These are phyloP conservation scores for Bisporella sp. DNA, from an alignment of 2,329 filamentous ascomycete genomes.

Conservation along the genomic window DNA sequence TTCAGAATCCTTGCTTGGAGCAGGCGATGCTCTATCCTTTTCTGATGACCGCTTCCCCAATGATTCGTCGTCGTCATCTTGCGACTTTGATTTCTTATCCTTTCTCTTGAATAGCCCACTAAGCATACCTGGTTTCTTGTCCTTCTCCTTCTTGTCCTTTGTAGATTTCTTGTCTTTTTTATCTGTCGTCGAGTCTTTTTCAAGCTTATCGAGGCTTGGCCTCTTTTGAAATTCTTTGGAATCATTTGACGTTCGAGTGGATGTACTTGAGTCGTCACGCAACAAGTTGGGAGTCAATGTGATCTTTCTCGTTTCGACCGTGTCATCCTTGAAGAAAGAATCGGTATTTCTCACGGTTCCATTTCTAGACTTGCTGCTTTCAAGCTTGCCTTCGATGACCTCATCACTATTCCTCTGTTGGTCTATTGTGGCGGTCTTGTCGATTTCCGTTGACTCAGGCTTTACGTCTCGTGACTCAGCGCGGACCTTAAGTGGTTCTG, in stretches of 20 bases:
- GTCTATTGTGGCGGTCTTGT: constrained; percentile 21
- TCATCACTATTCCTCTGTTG: constrained; percentile 56
- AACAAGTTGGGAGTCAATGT: constrained; percentile 89
- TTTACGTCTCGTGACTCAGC: constrained; percentile 27
- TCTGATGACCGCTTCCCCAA: constrained; percentile 34
- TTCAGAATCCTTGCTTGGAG: constrained; percentile 26
- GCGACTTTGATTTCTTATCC: constrained; percentile 37
- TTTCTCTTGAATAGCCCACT: constrained; percentile 47
- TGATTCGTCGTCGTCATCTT: constrained; percentile 47
- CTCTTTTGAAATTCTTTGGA: constrained; percentile 47
- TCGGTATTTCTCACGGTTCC: constrained; percentile 87
- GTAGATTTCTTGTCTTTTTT: constrained; percentile 54
- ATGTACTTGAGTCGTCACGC: constrained; percentile 61
- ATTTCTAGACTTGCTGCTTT: constrained; percentile 65
- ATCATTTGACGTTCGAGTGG: constrained; percentile 34
- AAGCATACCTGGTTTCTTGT: constrained; percentile 52
- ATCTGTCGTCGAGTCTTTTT: constrained; percentile 60
- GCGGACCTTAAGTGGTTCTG: constrained; percentile 35
- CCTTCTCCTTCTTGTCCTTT: constrained; percentile 55
- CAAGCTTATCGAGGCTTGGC: constrained; percentile 68
- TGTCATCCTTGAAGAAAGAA: constrained; percentile 96
- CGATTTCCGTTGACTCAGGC: constrained; percentile 17
- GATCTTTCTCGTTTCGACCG: constrained; percentile 92
- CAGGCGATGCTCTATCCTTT: constrained; percentile 27
- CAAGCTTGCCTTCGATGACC: constrained; percentile 47